Base-by-base conservation (phyloP, 2,329 filamentous ascomycete genomes). In the Colletotrichum orchidophilum region DNA sequence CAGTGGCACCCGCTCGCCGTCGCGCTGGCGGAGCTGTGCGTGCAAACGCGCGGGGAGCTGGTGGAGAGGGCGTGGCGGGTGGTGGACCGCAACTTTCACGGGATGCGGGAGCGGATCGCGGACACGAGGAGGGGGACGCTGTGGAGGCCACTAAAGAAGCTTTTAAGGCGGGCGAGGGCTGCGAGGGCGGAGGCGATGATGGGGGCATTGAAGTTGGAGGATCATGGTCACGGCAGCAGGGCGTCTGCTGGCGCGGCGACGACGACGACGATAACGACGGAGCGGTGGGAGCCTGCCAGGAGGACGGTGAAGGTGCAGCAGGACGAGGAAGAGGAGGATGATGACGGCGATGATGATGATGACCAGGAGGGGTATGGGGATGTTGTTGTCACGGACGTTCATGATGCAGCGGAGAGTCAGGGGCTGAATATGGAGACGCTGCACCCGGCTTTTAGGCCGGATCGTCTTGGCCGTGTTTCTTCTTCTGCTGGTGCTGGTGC, bases 1-100 rank as follows among this genome's bases (percentile, higher is more conserved):
- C 87, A 87, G 69, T 89, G 87, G 87, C 87, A 89, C 73, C 83
- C 86, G 8, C 78, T 89, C 0, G 86, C 87, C 1, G 86, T 88
- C 7, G 83, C 85, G 1, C 77, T 88, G 15, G 86, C 86, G 1
- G 86, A 88, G 72, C 80, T 89, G 26, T 88, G 86, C 75, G 78
- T 81, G 3, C 84, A 85, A 73, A 83, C 84, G 3, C 78, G 80
- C 46, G 85, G 85, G 7, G 80, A 81, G 24, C 76, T 85, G 33
- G 86, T 83, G 18, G 82, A 85, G 5, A 80, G 83, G 61, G 86
- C 87, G 1, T 90, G 87, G 87, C 74, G 67, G 18, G 79, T 84
- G 24, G 80, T 89, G 27, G 85, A 89, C 8, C 75, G 75, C 24
- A 81, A 82, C 5, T 86, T 86, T 75, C 80, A 81, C 2, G 74